Base-by-base conservation (phyloP, 73 alveolate genomes). In the Paramecium primaurelia region DNA sequence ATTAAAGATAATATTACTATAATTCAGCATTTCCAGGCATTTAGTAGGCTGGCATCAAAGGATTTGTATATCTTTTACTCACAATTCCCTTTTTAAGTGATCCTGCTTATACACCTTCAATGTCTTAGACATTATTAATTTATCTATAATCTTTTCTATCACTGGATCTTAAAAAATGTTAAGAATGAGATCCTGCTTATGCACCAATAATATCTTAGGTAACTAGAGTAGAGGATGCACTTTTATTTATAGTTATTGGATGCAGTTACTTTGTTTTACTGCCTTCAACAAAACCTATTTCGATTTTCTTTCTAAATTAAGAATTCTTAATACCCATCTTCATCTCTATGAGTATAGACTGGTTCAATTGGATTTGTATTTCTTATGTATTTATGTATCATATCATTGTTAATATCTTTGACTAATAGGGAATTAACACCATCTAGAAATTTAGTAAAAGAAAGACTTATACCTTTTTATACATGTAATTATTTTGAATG, bases 101-200 rank as follows among this genome's bases (percentile, higher is more conserved):
- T 45, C 91, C 91, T 45, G 91, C 49, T 47, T 25, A 3, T 7
- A 80, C 91, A 4, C 91, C 91, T 3, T 80, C 71, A 7, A 80
- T 80, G 25, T 80, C 91, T 47, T 40, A 25, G 7, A 80, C 10
- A 80, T 47, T 80, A 80, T 80, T 80, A 10, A 64, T 80, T 25
- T 40, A 4, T 42, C 91, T 34, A 25, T 80, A 80, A 47, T 80
- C 91, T 80, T 80, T 80, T 45, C 91, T 80, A 25, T 80, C 91
- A 80, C 38, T 80, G 18, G 30, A 5, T 26, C 91, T 80, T 8
- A 80, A 14, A 20, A 80, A 80, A 20, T 80, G 58, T 42, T 42
- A 40, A 80, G 77, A 22, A 47, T 80, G 91, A 44, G 91, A 32
- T 80, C 73, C 91, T 80, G 91, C 91, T 47, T 80, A 80, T 16